phyloP scores from a whole-genome alignment of 495 filamentous ascomycete species.

The Xylaria flabelliformis region DNA sequence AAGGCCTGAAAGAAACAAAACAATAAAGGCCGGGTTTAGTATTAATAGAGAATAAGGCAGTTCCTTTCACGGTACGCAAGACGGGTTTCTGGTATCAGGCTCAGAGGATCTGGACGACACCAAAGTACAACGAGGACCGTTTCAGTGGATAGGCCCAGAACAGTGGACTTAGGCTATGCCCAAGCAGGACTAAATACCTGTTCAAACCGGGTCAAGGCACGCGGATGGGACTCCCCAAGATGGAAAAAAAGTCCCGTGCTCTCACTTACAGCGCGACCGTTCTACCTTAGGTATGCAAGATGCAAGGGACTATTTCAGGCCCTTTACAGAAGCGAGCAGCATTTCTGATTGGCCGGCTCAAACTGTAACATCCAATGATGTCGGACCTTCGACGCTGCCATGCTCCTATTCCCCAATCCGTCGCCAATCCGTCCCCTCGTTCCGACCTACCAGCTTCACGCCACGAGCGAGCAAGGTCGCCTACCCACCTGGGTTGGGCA shows the following conservation, averaged over 20 bases:
- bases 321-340: conserved; percentile 28
- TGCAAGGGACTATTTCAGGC: conserved; percentile 30
- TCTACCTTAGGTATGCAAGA: neutral
- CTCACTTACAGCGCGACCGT: conserved; percentile 14
- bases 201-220: neutral
- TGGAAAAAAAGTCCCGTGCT: conserved; percentile 26
- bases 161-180: conserved; percentile 11
- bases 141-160: conserved; percentile 17
- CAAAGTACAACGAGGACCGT: conserved; percentile 20
- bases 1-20: neutral
- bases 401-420: neutral
- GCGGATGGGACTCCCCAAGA: conserved; percentile 4
- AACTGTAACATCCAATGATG: conserved; percentile 10
- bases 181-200: conserved; percentile 15
- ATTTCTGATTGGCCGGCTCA: conserved; percentile 13
- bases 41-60: conserved; percentile 22
- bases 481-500: neutral
- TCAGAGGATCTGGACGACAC: conserved; percentile 11
- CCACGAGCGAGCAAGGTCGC: neutral
- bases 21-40: conserved; percentile 1
- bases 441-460: neutral
- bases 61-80: neutral
- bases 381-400: neutral
- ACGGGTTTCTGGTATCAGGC: conserved; percentile 5
- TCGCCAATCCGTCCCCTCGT: conserved; percentile 1